Percentiles rank a stretch among this genome's conserved stretches.
These are phyloP conservation scores for Trichoderma citrinoviride DNA, from an alignment of 2,329 filamentous ascomycete species.

Conservation along the genomic window DNA sequence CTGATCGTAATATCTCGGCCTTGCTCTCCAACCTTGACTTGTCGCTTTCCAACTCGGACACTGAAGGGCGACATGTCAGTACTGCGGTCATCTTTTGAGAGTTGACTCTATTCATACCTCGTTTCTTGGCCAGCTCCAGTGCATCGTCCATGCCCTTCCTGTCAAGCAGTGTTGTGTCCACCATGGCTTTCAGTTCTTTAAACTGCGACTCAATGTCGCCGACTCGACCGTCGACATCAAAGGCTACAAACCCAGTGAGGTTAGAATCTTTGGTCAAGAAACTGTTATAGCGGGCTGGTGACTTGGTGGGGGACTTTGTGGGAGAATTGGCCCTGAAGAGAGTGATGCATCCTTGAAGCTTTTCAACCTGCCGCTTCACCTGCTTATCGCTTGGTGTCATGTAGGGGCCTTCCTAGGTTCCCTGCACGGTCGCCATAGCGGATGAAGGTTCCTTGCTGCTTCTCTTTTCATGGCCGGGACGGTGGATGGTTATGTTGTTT, in stretches of 20 bases:
- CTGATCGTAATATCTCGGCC: constrained; percentile 56
- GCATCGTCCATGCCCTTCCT: constrained; percentile 70
- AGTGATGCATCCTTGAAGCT: constrained; percentile 35
- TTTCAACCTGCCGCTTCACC: constrained; percentile 34
- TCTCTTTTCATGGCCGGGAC: constrained; percentile 28
- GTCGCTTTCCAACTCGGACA: constrained; percentile 49
- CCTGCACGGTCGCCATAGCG: constrained; percentile 26
- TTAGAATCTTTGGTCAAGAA: constrained; percentile 76
- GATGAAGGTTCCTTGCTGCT: constrained; percentile 18
- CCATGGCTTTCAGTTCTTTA: constrained; percentile 66
- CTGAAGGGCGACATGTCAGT: constrained; percentile 25
- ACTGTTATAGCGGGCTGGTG: constrained; percentile 44
- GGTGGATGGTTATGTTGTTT: constrained; percentile 33
- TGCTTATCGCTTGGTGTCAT: constrained; percentile 36
- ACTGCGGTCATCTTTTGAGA: no score
- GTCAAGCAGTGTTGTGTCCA: constrained; percentile 66
- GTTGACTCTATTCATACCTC: neutral
- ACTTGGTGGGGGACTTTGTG: constrained; percentile 39
- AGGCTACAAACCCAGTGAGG: constrained; percentile 61
- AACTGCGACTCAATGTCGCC: constrained; percentile 75
- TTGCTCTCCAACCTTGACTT: constrained; percentile 47
- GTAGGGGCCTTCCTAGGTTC: constrained; percentile 35
- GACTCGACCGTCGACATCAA: constrained; percentile 76
- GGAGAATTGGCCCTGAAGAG: constrained; percentile 33
- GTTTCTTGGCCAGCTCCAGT: constrained; percentile 64